These are phyloP conservation scores for Aureobasidium vineae DNA, from an alignment of 2,329 filamentous ascomycete genomes.

Conservation along the genomic window DNA sequence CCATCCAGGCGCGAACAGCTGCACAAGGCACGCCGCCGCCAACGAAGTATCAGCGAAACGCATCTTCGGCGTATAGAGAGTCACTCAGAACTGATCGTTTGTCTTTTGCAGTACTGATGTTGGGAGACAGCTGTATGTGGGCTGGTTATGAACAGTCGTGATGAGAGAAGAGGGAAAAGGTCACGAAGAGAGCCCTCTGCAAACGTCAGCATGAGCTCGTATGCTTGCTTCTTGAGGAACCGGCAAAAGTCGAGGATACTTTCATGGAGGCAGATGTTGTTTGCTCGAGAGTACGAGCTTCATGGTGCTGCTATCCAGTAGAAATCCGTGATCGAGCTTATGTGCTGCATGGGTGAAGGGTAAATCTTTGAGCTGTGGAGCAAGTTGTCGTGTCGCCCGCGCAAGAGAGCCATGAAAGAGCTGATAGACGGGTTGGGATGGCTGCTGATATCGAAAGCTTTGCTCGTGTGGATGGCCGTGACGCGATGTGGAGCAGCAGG, in stretches of 20 bases:
- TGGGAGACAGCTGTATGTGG: too few relatives aligned
- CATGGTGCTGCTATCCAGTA: neutral
- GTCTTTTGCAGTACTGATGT: neutral
- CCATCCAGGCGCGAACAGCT: conserved; percentile 5
- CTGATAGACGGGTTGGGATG: neutral
- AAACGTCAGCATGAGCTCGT: neutral
- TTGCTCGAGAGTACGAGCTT: too few relatives aligned
- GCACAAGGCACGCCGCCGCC: conserved; percentile 12
- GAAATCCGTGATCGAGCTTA: neutral
- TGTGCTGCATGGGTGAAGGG: neutral
- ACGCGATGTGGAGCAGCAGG: neutral
- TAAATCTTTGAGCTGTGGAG: neutral
- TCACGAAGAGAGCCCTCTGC: neutral
- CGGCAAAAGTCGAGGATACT: neutral
- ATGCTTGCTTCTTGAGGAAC: neutral
- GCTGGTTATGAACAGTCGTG: neutral
- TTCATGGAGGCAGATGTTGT: neutral
- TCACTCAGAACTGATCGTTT: neutral
- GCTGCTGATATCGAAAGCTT: neutral
- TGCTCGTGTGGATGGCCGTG: neutral
- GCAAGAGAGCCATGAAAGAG: neutral
- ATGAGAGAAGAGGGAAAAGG: neutral
- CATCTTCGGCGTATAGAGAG: neutral
- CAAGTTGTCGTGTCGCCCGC: neutral
- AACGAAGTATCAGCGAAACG: conserved; percentile 2